phyloP scores from a whole-genome alignment of 805 yeast genomes.

The Candida saitoana region DNA sequence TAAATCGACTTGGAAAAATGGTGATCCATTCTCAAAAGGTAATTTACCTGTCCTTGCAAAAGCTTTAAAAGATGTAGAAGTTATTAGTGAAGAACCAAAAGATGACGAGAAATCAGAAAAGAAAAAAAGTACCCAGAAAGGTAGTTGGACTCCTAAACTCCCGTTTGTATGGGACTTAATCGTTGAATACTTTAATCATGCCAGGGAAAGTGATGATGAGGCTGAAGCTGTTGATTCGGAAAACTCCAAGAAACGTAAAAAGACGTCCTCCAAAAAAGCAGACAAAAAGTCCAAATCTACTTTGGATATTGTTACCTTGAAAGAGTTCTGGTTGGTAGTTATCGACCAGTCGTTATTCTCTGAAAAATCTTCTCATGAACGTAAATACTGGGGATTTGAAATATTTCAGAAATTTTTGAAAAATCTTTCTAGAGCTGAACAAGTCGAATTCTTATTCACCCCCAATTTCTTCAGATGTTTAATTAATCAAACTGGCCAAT shows the following conservation, averaged over 20 bases:
- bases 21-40: slow-evolving; percentile 69
- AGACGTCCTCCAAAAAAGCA: slow-evolving; percentile 21
- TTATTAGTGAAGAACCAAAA: slow-evolving; percentile 29
- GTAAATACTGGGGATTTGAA: slow-evolving; percentile 84
- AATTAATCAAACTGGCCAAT: slow-evolving; percentile 70
- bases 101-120: slow-evolving; percentile 19
- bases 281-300: slow-evolving; percentile 13
- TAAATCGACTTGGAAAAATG: slow-evolving; percentile 57
- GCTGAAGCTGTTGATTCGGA: slow-evolving; percentile 17
- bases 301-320: slow-evolving; percentile 27
- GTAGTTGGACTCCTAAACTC: slow-evolving; percentile 69
- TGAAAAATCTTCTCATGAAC: slow-evolving; percentile 72
- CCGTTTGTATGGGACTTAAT: slow-evolving; percentile 75
- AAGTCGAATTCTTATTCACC: slow-evolving; percentile 41
- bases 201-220: slow-evolving; percentile 4
- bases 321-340: slow-evolving; percentile 74
- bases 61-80: slow-evolving; percentile 57
- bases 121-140: slow-evolving; percentile 43
- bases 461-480: slow-evolving; percentile 68
- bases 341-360: slow-evolving; percentile 80
- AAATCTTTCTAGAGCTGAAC: slow-evolving; percentile 13
- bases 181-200: slow-evolving; percentile 37
- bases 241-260: slow-evolving; percentile 35
- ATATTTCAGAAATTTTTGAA: slow-evolving; percentile 51
- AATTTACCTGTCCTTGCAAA: slow-evolving; percentile 60